Evolutionary conservation across 805 yeast genomes (phyloP).

Genomic region (Pichia californica): DNA sequence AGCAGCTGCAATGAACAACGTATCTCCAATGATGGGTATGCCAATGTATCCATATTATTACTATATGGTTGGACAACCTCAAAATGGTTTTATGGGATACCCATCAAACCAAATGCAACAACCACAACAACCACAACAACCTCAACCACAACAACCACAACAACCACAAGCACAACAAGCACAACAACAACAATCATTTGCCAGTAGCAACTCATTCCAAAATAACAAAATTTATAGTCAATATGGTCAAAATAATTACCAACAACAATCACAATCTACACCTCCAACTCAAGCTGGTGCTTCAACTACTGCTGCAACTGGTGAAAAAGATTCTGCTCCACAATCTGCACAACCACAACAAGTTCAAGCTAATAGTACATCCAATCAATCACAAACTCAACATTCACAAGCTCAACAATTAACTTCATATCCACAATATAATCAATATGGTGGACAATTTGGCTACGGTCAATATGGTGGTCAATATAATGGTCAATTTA

Average conservation of each 20-base stretch:
- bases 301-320: slow-evolving; percentile 11
- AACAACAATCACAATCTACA: slow-evolving; percentile 13
- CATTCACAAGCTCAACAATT: too few relatives aligned
- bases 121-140: slow-evolving; percentile 16
- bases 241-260: slow-evolving; percentile 17
- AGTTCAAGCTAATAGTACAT: slow-evolving; percentile 13
- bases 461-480: slow-evolving; percentile 9
- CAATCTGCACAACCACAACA: slow-evolving; percentile 9
- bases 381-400: too few relatives aligned
- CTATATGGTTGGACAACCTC: slow-evolving; percentile 15
- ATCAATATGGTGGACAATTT: slow-evolving; percentile 2
- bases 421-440: slow-evolving; percentile 15
- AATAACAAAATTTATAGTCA: slow-evolving; percentile 23
- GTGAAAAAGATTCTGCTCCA: slow-evolving; percentile 11
- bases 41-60: slow-evolving; percentile 29
- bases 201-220: slow-evolving; percentile 21
- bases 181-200: slow-evolving; percentile 18
- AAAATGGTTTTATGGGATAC: slow-evolving; percentile 8
- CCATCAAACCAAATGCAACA: slow-evolving; percentile 17
- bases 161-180: too few relatives aligned
- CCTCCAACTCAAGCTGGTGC: slow-evolving; percentile 7
- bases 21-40: slow-evolving; percentile 26
- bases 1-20: slow-evolving; percentile 13
- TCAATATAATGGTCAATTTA: slow-evolving; percentile 8
- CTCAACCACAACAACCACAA: slow-evolving; percentile 6